Conservation (phyloP, 2,329 filamentous ascomycete genomes). For the Dryadomyces quercivorus region DNA sequence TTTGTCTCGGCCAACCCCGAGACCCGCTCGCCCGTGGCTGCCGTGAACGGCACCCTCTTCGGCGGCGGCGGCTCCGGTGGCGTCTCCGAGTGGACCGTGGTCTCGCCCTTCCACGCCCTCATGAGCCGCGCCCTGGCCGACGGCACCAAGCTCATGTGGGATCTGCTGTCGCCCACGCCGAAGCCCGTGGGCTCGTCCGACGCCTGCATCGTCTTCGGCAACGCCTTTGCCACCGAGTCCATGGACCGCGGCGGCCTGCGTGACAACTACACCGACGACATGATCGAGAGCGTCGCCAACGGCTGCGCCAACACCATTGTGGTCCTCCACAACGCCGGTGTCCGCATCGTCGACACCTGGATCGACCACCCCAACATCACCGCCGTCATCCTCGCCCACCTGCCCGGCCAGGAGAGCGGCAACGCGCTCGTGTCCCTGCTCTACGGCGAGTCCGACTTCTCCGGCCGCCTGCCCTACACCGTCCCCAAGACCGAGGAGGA, state of each 20-base stretch:
- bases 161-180: constrained; percentile 34
- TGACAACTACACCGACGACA: constrained; percentile 43
- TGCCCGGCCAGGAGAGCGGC: constrained; percentile 51
- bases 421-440: constrained; percentile 39
- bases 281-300: constrained; percentile 35
- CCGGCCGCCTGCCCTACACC: constrained; percentile 44
- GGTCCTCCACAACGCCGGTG: constrained; percentile 49
- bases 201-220: constrained; percentile 47
- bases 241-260: constrained; percentile 41
- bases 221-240: constrained; percentile 52
- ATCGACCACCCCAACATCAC: constrained; percentile 51
- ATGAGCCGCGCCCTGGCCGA: constrained; percentile 34
- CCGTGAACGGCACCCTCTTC: constrained; percentile 39
- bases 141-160: constrained; percentile 44
- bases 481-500: constrained; percentile 41
- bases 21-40: constrained; percentile 27
- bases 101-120: constrained; percentile 21
- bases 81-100: constrained; percentile 32
- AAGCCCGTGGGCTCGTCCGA: constrained; percentile 36
- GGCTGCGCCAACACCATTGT: constrained; percentile 45
- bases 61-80: constrained; percentile 38
- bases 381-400: constrained; percentile 47
- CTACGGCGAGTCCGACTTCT: constrained; percentile 43
- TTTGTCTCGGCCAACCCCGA: constrained; percentile 12
- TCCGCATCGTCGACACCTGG: constrained; percentile 45